Evolutionary conservation across 2,329 filamentous ascomycete genomes (phyloP).

Genomic region (Aspergillus sp.): DNA sequence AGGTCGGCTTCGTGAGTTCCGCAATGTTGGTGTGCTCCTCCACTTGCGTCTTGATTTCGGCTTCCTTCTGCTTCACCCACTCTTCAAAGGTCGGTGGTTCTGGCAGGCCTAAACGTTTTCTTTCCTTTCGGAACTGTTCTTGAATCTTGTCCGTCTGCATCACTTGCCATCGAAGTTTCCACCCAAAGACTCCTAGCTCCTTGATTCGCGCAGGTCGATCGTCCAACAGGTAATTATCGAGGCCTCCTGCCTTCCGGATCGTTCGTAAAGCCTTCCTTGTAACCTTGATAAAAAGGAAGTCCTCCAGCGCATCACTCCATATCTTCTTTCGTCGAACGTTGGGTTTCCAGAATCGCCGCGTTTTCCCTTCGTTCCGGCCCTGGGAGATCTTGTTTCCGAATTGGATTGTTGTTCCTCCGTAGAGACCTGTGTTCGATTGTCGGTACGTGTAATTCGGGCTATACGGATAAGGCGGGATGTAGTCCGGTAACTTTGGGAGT

Average conservation of each 20-base stretch:
- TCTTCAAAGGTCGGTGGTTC: slow-evolving; percentile 46
- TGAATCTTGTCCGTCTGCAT: slow-evolving; percentile 75
- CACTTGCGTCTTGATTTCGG: slow-evolving; percentile 39
- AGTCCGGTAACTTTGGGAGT: slow-evolving; percentile 32
- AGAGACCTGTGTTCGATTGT: slow-evolving; percentile 49
- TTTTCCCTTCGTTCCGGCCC: slow-evolving; percentile 50
- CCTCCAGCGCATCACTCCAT: slow-evolving; percentile 43
- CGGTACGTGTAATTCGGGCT: slow-evolving; percentile 45
- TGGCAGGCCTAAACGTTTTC: slow-evolving; percentile 64
- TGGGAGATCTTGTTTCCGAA: slow-evolving; percentile 53
- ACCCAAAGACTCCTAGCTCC: slow-evolving; percentile 85
- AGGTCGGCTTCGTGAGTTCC: slow-evolving; percentile 31
- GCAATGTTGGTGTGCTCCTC: slow-evolving; percentile 35
- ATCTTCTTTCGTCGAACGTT: slow-evolving; percentile 51
- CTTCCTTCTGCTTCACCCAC: slow-evolving; percentile 45
- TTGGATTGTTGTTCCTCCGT: slow-evolving; percentile 46
- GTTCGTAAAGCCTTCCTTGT: slow-evolving; percentile 48
- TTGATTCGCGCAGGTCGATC: slow-evolving; percentile 74
- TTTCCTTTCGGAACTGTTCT: slow-evolving; percentile 64
- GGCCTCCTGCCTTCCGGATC: slow-evolving; percentile 80
- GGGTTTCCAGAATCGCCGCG: slow-evolving; percentile 49
- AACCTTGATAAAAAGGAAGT: slow-evolving; percentile 47
- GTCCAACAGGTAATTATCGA: slow-evolving; percentile 89
- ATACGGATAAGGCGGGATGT: slow-evolving; percentile 49
- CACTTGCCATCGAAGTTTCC: slow-evolving; percentile 84